These are phyloP conservation scores for Pythium biforme DNA, from an alignment of 352 stramenopile species.

Conservation along the genomic window DNA sequence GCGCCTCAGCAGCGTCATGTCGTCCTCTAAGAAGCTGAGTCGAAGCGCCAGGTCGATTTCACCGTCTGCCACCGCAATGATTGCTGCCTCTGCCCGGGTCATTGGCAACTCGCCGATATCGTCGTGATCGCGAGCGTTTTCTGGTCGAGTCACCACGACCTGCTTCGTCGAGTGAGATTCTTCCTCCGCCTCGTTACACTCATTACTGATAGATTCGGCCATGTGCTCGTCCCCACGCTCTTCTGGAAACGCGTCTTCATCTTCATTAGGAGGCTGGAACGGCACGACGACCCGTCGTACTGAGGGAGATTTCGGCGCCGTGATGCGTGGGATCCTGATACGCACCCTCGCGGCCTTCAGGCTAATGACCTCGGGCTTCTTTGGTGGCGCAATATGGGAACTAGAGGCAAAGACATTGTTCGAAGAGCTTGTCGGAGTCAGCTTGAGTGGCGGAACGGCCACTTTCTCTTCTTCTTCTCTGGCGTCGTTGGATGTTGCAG, in stretches of 20 bases:
- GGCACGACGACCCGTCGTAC: neutral
- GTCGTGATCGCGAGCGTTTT: neutral
- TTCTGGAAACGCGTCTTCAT: slow-evolving; percentile 15
- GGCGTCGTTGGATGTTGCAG: neutral
- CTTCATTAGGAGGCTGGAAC: slow-evolving; percentile 8
- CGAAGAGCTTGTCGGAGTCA: neutral
- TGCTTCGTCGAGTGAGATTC: neutral
- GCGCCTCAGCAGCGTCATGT: slow-evolving; percentile 38
- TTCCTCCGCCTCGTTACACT: neutral
- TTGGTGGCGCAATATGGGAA: neutral
- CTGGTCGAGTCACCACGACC: neutral
- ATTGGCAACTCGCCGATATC: slow-evolving; percentile 11
- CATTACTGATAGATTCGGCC: neutral
- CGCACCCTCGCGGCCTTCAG: neutral
- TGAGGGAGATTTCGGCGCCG: neutral
- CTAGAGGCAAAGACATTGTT: neutral
- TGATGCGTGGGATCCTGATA: slow-evolving; percentile 15
- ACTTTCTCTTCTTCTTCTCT: neutral
- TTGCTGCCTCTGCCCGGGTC: slow-evolving; percentile 38
- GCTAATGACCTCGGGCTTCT: neutral
- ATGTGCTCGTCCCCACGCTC: slow-evolving; percentile 12
- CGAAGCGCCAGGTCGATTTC: slow-evolving; percentile 54
- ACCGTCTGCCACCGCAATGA: slow-evolving; percentile 38
- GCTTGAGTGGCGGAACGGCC: neutral
- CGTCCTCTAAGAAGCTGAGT: slow-evolving; percentile 55